phyloP scores from a whole-genome alignment of 2,329 filamentous ascomycete genomes.

The Neonectria punicea region DNA sequence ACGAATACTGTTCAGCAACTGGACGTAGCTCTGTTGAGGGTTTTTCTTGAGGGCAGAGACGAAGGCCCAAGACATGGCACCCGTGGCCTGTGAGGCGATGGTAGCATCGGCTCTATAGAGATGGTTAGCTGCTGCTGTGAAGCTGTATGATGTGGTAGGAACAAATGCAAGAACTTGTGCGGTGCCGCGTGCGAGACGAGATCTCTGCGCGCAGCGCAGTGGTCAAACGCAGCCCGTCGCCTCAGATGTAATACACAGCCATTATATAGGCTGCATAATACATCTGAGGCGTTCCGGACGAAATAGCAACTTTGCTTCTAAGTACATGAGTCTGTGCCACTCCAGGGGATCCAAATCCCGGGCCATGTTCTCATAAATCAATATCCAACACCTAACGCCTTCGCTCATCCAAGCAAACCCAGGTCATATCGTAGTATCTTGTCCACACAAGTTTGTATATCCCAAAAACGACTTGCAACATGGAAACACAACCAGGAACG shows the following conservation, averaged over 20 bases:
- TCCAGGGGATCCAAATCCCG: conserved; percentile 3
- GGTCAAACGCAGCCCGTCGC: conserved; percentile 59
- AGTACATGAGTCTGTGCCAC: conserved; percentile 25
- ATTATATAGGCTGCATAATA: conserved; percentile 45
- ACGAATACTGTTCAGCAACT: conserved; percentile 94
- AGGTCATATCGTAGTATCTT: not conserved
- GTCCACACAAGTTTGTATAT: not conserved
- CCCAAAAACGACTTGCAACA: not conserved
- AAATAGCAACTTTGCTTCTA: conserved; percentile 38
- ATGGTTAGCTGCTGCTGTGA: conserved; percentile 27
- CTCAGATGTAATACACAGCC: conserved; percentile 55
- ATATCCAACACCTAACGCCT: conserved; percentile 5
- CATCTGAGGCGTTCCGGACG: conserved; percentile 53
- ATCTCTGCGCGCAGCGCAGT: not conserved
- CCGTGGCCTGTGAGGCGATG: conserved; percentile 89
- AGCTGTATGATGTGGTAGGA: not conserved
- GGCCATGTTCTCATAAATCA: not conserved
- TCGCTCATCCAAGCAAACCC: conserved; percentile 1
- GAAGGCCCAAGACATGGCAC: conserved; percentile 98
- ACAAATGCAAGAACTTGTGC: not conserved
- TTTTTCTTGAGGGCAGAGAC: conserved; percentile 94
- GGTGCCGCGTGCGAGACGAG: not conserved
- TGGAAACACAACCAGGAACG: not conserved
- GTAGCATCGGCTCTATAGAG: conserved; percentile 83
- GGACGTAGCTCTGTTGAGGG: conserved; percentile 96